phyloP scores from a whole-genome alignment of 1,284 basidiomycete species.

The Pulchroboletus neoregius region DNA sequence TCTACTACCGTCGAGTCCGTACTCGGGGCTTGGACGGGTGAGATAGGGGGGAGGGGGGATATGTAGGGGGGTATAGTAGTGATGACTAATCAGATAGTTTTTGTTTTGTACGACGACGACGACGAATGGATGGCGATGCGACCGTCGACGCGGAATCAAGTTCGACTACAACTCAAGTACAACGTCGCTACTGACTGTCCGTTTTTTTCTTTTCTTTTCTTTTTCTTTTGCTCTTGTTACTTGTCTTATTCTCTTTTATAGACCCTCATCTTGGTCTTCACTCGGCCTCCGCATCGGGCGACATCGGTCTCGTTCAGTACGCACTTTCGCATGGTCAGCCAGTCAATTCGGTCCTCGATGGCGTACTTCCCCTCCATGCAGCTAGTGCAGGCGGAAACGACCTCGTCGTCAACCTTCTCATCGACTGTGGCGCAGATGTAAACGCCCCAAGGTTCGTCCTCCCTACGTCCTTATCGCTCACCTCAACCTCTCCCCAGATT shows the following conservation, averaged over 20 bases:
- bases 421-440: constrained; percentile 89
- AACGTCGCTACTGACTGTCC: constrained; percentile 77
- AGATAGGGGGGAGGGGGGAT: too few relatives aligned
- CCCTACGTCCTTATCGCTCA: constrained; percentile 6
- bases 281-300: constrained; percentile 83
- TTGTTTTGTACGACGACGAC: constrained; percentile 4
- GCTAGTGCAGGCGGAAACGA: constrained; percentile 85
- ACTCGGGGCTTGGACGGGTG: too few relatives aligned
- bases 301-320: constrained; percentile 83
- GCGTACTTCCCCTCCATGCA: constrained; percentile 88
- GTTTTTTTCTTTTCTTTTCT: constrained; percentile 22
- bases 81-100: constrained; percentile 17
- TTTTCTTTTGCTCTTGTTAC: too few relatives aligned
- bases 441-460: constrained; percentile 73
- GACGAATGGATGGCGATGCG: constrained; percentile 14
- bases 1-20: too few relatives aligned
- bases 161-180: constrained; percentile 60
- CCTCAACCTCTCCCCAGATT: constrained; percentile 44
- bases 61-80: neutral
- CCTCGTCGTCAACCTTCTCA: constrained; percentile 78
- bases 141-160: constrained; percentile 18
- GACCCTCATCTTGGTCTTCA: constrained; percentile 86
- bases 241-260: constrained; percentile 28
- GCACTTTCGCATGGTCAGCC: constrained; percentile 91
- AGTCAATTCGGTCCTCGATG: constrained; percentile 88